Evolutionary conservation across 208 protist genomes (phyloP).

Genomic region (Acanthamoeba triangularis): DNA sequence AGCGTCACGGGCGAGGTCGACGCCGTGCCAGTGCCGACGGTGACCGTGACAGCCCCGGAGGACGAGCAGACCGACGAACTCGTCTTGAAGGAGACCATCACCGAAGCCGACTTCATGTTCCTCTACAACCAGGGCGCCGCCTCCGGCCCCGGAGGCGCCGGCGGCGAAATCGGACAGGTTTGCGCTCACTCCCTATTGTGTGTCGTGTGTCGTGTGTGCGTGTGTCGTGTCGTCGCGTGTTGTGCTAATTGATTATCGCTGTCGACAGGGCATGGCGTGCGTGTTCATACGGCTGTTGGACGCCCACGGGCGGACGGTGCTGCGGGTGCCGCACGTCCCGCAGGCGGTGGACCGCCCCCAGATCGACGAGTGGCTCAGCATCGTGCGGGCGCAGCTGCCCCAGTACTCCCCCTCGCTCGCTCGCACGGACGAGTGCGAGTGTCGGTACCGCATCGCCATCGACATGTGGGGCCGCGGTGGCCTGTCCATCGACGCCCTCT

Average conservation of each 20-base stretch:
- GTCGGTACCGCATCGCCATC: conserved; percentile 20
- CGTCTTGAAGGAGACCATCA: background rate
- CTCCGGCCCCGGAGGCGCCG: background rate
- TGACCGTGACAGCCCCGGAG: background rate
- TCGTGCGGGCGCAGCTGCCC: conserved; percentile 13
- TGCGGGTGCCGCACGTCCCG: conserved; percentile 34
- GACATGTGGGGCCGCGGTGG: conserved; percentile 71
- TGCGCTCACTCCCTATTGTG: background rate
- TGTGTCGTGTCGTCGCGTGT: too few relatives aligned
- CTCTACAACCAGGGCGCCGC: conserved; percentile 67
- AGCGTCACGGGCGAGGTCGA: background rate
- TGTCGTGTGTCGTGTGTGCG: background rate
- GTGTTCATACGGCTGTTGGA: conserved; percentile 55
- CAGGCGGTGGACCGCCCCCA: background rate
- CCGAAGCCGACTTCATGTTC: conserved; percentile 71
- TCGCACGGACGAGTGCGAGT: background rate
- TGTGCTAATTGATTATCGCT: too few relatives aligned
- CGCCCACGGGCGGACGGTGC: background rate
- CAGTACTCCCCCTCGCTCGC: background rate
- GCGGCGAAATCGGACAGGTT: conserved; percentile 23
- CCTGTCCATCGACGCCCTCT: conserved; percentile 21
- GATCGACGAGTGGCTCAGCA: conserved; percentile 30
- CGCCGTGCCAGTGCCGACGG: background rate
- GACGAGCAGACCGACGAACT: background rate
- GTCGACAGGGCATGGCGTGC: conserved; percentile 49